A percentile compares a stretch with the other conserved stretches of the same genome.
These are phyloP conservation scores for Chenopodium berlandieri DNA, from an alignment of 148 eudicot species.

Conservation along the genomic window DNA sequence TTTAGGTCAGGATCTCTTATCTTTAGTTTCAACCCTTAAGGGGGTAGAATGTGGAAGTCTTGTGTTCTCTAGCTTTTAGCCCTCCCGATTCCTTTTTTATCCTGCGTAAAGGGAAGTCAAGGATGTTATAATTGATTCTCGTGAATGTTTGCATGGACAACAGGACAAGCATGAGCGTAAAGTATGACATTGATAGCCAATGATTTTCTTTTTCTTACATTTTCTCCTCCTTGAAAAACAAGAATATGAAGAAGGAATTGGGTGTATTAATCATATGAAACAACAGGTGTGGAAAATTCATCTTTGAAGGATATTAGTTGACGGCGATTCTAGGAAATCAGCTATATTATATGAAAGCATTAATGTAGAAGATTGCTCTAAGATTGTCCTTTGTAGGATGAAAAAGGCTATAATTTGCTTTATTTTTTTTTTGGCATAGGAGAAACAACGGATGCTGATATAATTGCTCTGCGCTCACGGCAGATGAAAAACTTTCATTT, in stretches of 20 bases:
- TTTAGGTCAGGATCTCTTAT: too few relatives aligned
- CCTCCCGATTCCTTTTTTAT: too few relatives aligned
- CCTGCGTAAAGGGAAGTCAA: too few relatives aligned
- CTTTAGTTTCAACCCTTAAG: too few relatives aligned
- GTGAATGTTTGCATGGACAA: too few relatives aligned
- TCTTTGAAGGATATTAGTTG: neutral
- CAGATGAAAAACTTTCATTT: conserved; percentile 97
- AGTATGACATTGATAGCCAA: too few relatives aligned
- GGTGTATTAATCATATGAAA: neutral
- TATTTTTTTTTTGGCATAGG: conserved; percentile 45
- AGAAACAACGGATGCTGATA: conserved; percentile 66
- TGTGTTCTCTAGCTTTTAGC: too few relatives aligned
- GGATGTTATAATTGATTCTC: too few relatives aligned
- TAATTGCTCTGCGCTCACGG: conserved; percentile 63
- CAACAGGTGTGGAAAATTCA: neutral
- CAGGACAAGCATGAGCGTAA: too few relatives aligned
- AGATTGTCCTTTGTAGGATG: neutral
- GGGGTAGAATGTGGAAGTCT: too few relatives aligned
- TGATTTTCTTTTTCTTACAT: too few relatives aligned
- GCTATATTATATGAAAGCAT: neutral
- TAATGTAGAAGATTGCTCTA: neutral
- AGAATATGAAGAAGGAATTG: neutral
- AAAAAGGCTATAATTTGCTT: neutral
- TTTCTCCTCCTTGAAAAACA: neutral
- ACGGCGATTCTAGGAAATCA: neutral